Conservation (phyloP, 2,329 filamentous ascomycete species). For the Sarocladiaceae sp. region DNA sequence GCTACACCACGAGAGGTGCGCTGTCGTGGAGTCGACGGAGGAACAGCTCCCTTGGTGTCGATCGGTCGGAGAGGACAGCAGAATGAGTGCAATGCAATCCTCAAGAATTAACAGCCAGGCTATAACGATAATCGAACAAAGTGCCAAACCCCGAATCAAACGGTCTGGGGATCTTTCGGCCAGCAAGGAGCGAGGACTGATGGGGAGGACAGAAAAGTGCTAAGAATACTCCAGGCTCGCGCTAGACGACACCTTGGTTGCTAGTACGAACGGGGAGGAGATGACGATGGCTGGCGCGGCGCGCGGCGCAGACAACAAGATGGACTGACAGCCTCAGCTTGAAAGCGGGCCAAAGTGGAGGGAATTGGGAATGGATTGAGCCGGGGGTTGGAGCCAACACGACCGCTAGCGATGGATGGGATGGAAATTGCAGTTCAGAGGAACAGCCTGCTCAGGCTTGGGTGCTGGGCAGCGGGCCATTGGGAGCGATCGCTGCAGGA, state of each 20-base stretch:
- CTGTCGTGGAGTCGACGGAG: too few species aligned
- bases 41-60: too few species aligned
- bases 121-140: background rate
- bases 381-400: background rate
- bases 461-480: too few species aligned
- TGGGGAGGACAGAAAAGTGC: background rate
- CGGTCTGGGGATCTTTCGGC: background rate
- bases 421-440: background rate
- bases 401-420: background rate
- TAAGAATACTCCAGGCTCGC: conserved; percentile 6
- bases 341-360: background rate
- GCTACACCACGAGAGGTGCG: too few species aligned
- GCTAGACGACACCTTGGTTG: background rate
- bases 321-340: background rate
- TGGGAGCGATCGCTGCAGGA: too few species aligned
- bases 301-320: conserved; percentile 1
- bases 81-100: background rate
- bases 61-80: background rate
- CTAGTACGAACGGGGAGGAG: conserved; percentile 1
- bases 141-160: background rate
- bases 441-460: too few species aligned
- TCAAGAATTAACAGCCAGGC: background rate
- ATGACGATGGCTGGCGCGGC: conserved; percentile 9
- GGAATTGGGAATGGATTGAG: conserved; percentile 1
- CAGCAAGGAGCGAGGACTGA: background rate